Evolutionary conservation across 768 basidiomycete genomes (phyloP).

Genomic region (Termitomyces sp.): DNA sequence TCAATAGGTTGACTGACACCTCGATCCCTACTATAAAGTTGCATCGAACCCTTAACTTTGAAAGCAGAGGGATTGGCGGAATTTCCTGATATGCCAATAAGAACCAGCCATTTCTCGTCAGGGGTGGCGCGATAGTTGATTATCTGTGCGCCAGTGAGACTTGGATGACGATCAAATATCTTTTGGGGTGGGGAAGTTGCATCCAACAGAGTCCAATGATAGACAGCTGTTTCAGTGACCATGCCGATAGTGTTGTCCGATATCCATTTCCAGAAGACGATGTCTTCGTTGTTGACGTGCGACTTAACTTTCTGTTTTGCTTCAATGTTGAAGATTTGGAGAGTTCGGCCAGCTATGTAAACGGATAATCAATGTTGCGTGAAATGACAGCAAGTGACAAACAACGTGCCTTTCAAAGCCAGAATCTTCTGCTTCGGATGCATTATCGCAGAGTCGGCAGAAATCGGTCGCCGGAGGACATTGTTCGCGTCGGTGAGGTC

Average conservation of each 20-base stretch:
- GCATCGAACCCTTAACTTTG: constrained; percentile 99
- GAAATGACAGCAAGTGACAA: neutral
- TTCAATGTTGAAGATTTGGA: constrained; percentile 98
- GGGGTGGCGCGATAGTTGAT: constrained; percentile 94
- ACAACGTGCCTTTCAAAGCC: constrained; percentile 78
- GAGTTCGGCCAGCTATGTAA: constrained; percentile 81
- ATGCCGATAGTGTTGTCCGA: constrained; percentile 87
- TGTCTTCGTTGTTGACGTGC: constrained; percentile 88
- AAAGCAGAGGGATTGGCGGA: constrained; percentile 90
- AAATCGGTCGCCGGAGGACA: constrained; percentile 92
- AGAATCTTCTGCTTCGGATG: constrained; percentile 95
- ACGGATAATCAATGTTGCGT: constrained; percentile 10
- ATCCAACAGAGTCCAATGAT: constrained; percentile 83
- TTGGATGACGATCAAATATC: constrained; percentile 93
- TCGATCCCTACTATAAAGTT: constrained; percentile 89
- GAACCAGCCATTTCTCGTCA: constrained; percentile 97
- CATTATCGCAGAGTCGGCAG: constrained; percentile 99
- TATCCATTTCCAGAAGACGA: constrained; percentile 99
- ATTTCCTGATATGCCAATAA: constrained; percentile 93
- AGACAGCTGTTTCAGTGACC: constrained; percentile 91
- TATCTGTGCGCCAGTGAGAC: constrained; percentile 92
- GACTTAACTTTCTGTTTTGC: constrained; percentile 97
- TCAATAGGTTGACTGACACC: constrained; percentile 97
- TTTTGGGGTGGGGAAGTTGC: constrained; percentile 78
- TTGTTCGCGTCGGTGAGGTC: constrained; percentile 97